A percentile compares a stretch with the other conserved stretches of the same genome.
Conservation (phyloP, 352 stramenopile genomes). For the Pythium brachiatum region DNA sequence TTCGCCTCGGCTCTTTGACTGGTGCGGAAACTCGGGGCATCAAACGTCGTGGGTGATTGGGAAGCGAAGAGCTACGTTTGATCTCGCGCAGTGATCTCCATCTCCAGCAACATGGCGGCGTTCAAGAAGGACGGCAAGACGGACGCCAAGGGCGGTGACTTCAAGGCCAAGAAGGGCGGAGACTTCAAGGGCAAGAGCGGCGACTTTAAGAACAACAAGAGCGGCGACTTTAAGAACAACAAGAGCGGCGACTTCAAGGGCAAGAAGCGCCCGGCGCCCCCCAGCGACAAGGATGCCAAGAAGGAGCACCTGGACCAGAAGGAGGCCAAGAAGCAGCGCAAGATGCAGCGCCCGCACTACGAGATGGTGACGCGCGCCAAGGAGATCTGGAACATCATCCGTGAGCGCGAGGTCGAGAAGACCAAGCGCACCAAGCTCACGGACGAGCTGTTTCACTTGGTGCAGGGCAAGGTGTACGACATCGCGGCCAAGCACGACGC, state of each 20-base stretch:
- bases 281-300: conserved; percentile 54
- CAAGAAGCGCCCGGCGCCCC: conserved; percentile 60
- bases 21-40: conserved; percentile 22
- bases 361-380: conserved; percentile 92
- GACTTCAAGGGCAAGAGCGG: conserved; percentile 5
- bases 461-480: conserved; percentile 94
- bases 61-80: conserved; percentile 1
- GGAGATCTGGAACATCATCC: conserved; percentile 95
- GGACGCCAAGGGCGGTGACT: conserved; percentile 11
- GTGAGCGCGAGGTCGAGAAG: conserved; percentile 83
- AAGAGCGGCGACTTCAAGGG: conserved; percentile 32
- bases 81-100: neutral
- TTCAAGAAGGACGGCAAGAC: conserved; percentile 24
- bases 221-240: conserved; percentile 20
- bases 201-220: conserved; percentile 22
- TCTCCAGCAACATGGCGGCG: conserved; percentile 11
- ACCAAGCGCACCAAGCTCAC: conserved; percentile 81
- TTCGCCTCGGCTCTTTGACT: conserved; percentile 15
- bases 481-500: conserved; percentile 96
- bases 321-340: conserved; percentile 91
- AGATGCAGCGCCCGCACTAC: conserved; percentile 93
- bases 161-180: conserved; percentile 18
- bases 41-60: conserved; percentile 22
- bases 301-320: conserved; percentile 88
- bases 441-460: conserved; percentile 88